Evolutionary conservation across 2,329 filamentous ascomycete species (phyloP).

Genomic region (Epichloe gansuensis): DNA sequence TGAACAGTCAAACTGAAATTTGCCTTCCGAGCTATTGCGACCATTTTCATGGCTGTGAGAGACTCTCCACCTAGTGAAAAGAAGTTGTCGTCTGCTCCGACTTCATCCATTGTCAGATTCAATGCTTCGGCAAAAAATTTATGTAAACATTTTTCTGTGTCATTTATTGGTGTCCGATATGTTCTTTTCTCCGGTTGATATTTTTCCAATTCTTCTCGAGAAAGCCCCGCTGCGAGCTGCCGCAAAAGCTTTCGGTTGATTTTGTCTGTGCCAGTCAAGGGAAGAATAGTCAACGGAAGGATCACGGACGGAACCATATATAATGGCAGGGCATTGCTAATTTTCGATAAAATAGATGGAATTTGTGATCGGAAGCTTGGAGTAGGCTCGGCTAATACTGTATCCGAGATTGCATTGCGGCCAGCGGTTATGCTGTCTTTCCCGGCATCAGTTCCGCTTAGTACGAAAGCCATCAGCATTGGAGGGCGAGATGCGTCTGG

Average conservation of each 20-base stretch:
- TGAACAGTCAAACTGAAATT: neutral
- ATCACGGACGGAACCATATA: conserved; percentile 1
- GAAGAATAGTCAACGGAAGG: neutral
- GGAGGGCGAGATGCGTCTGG: neutral
- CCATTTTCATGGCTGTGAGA: neutral
- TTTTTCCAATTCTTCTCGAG: neutral
- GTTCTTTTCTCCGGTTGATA: neutral
- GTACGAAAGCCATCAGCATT: conserved; percentile 1
- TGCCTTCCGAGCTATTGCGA: neutral
- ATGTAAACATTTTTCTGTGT: neutral
- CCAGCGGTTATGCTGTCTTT: neutral
- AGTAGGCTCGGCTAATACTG: neutral
- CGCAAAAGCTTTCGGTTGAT: neutral
- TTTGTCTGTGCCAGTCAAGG: conserved; percentile 1
- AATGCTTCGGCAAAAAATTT: neutral
- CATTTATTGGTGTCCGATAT: neutral
- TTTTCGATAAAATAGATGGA: neutral
- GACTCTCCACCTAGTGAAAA: conserved; percentile 1
- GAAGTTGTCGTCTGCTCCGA: neutral
- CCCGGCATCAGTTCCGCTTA: neutral
- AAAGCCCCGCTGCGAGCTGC: neutral
- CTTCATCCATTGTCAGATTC: neutral
- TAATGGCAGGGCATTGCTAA: neutral
- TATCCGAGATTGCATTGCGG: neutral
- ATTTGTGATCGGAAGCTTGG: neutral